phyloP scores from a whole-genome alignment of 2,329 filamentous ascomycete species.

The Pseudocercospora crystallina region DNA sequence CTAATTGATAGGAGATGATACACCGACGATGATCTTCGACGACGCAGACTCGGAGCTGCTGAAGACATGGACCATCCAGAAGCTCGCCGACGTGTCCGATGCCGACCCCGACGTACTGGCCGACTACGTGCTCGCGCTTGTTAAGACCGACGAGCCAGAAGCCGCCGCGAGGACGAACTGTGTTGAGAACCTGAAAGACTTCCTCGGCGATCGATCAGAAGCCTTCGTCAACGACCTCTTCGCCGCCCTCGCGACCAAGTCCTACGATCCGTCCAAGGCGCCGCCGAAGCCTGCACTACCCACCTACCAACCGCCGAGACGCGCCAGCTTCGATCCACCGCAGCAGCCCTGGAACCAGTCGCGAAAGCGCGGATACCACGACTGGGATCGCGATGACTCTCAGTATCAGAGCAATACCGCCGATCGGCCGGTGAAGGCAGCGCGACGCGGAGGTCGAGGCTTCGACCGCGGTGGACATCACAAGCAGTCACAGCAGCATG shows the following conservation, averaged over 20 bases:
- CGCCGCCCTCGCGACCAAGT: slow-evolving; percentile 60
- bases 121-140: slow-evolving; percentile 77
- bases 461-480: slow-evolving; percentile 29
- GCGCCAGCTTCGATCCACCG: slow-evolving; percentile 27
- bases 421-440: slow-evolving; percentile 59
- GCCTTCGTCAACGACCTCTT: slow-evolving; percentile 72
- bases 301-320: slow-evolving; percentile 15
- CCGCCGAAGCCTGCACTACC: slow-evolving; percentile 18
- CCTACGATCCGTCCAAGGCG: slow-evolving; percentile 34
- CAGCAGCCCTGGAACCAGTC: slow-evolving; percentile 35
- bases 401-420: slow-evolving; percentile 34
- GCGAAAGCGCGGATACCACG: slow-evolving; percentile 59
- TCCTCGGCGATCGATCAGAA: slow-evolving; percentile 65
- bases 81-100: slow-evolving; percentile 72
- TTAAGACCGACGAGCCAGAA: slow-evolving; percentile 67
- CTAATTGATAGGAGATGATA: too few relatives aligned
- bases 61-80: slow-evolving; percentile 75
- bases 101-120: slow-evolving; percentile 79
- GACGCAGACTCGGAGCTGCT: slow-evolving; percentile 58
- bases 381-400: slow-evolving; percentile 51
- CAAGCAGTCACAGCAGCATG: slow-evolving; percentile 16
- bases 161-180: slow-evolving; percentile 67
- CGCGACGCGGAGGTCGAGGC: slow-evolving; percentile 54
- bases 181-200: slow-evolving; percentile 71
- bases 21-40: slow-evolving; percentile 51